phyloP scores from a whole-genome alignment of 2,329 filamentous ascomycete genomes.

The Penicillium sp. region DNA sequence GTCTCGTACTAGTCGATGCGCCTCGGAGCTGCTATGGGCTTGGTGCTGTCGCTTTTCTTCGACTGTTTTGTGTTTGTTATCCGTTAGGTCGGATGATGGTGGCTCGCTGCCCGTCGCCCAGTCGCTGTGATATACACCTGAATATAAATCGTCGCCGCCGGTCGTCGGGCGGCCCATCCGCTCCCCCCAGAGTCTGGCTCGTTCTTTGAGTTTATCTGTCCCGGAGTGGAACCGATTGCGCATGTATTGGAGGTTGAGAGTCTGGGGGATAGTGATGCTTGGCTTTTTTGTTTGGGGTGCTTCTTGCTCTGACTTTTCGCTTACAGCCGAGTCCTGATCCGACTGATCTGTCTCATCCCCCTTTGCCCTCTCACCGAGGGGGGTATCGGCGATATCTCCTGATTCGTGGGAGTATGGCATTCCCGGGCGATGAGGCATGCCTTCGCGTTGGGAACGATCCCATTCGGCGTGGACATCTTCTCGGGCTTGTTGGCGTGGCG shows the following conservation, averaged over 20 bases:
- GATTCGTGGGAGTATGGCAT: constrained; percentile 30
- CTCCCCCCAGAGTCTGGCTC: constrained; percentile 17
- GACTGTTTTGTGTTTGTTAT: constrained; percentile 35
- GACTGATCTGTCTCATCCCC: background rate
- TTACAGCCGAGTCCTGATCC: constrained; percentile 1
- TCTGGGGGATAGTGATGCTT: background rate
- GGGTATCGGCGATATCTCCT: constrained; percentile 33
- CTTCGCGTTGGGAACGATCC: constrained; percentile 13
- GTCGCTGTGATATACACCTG: constrained; percentile 28
- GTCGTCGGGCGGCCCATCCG: constrained; percentile 27
- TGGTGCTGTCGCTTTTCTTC: constrained; percentile 32
- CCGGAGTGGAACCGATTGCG: constrained; percentile 5
- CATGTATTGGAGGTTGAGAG: background rate
- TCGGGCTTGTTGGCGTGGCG: constrained; percentile 4
- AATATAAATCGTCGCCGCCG: constrained; percentile 32
- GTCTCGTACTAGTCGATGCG: constrained; percentile 38
- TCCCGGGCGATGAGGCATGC: constrained; percentile 17
- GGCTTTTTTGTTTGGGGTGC: constrained; percentile 1
- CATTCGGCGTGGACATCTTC: constrained; percentile 15
- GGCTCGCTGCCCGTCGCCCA: constrained; percentile 32
- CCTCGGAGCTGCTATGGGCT: constrained; percentile 31
- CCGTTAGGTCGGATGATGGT: constrained; percentile 33
- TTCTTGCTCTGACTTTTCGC: background rate
- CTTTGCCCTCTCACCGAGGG: constrained; percentile 3
- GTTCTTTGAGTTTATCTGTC: constrained; percentile 13